These are phyloP conservation scores for Eimeria praecox DNA, from an alignment of 169 alveolate genomes.

Conservation along the genomic window DNA sequence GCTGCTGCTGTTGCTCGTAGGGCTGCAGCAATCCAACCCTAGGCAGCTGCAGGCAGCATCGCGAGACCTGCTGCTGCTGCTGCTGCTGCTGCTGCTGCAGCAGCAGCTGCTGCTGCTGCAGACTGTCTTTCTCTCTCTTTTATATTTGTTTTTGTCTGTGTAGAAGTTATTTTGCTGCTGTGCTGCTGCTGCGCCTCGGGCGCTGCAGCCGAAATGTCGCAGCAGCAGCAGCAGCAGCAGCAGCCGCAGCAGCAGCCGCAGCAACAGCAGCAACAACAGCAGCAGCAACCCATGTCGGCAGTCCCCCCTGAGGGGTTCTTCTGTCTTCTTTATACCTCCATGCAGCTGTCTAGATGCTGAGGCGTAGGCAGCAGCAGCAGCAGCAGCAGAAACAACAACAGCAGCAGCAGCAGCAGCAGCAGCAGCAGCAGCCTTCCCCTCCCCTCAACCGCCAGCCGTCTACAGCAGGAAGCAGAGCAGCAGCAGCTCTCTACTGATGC, in stretches of 20 bases:
- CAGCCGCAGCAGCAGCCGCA: conserved; percentile 22
- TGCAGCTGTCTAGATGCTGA: not conserved
- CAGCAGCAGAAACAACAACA: conserved; percentile 38
- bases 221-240: conserved; percentile 22
- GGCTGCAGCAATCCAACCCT: conserved; percentile 12
- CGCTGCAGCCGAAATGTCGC: conserved; percentile 56
- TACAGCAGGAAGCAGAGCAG: not conserved
- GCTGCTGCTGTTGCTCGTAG: conserved; percentile 9
- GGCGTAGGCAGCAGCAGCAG: conserved; percentile 55
- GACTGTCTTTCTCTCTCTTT: not conserved
- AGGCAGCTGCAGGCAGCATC: not conserved
- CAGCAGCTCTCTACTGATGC: not conserved
- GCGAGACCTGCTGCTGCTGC: conserved; percentile 19
- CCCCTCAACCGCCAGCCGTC: too few species aligned
- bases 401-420: conserved; percentile 28
- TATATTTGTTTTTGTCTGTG: not conserved
- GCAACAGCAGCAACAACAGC: not conserved
- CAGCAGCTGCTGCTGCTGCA: not conserved
- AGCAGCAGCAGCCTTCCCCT: conserved; percentile 4
- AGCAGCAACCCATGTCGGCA: conserved; percentile 47
- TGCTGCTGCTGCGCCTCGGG: conserved; percentile 31
- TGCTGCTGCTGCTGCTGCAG: not conserved
- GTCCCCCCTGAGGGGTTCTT: not conserved
- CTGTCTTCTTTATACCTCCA: not conserved
- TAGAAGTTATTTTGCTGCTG: conserved; percentile 9